Evolutionary conservation across 225 moss, liverwort and hornwort genomes (phyloP), one percentile per base, ranked within the genome.

Genomic region (Straminergon stramineum): DNA sequence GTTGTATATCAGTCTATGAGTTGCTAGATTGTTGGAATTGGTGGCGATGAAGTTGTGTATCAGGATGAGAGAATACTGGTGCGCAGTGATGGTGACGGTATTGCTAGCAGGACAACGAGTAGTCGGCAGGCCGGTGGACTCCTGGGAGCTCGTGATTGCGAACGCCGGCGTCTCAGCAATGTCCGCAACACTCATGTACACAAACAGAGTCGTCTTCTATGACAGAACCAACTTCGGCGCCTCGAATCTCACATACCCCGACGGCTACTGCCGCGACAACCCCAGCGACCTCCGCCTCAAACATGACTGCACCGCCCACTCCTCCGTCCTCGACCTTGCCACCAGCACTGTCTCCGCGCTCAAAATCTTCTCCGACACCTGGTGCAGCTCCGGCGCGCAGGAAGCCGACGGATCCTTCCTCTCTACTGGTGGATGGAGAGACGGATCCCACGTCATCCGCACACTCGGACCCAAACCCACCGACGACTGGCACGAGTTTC

Each of bases 291-390:
- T 85, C 22, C 58, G 11, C 13, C 60, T 91, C 2, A 86, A 89
- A 57, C 83, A 84, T 9, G 95, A 95, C 79, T 93, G 95, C 90
- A 91, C 90, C 30, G 95, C 95, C 19, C 95, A 95, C 63, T 89
- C 93, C 12, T 81, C 83, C 7, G 90, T 75, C 58, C 87, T 92
- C 7, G 91, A 89, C 41, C 83, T 91, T 10, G 51, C 52, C 27
- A 84, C 90, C 4, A 75, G 73, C 67, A 84, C 52, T 3, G 82
- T 91, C 57, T 84, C 87, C 45, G 81, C 94, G 34, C 82, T 95
- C 30, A 82, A 84, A 34, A 73, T 93, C 32, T 84, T 75, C 84
- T 83, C 91, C 34, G 92, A 95, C 78, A 45, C 93, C 4, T 93
- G 91, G 87, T 95, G 94, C 86, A 94, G 92, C 80, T 91, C 85